Percentiles rank a stretch among this genome's conserved stretches.
Conservation (phyloP, 352 stramenopile species). For the Pelagophyceae sp. region DNA sequence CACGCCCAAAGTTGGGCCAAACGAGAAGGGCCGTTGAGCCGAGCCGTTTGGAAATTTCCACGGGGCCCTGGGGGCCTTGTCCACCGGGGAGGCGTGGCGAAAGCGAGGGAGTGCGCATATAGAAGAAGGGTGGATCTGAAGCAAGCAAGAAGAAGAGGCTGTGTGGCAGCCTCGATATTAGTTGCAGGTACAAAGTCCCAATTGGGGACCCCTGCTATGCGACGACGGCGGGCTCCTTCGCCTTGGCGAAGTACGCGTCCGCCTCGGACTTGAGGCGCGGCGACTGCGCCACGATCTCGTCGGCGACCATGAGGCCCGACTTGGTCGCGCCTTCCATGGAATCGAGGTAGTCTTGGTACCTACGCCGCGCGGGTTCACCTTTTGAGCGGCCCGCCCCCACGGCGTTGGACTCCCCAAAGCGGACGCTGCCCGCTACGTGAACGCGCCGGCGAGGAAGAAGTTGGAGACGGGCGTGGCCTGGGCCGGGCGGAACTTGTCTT, state of each 20-base stretch:
- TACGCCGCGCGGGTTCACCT: no score
- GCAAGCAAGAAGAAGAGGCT: background rate
- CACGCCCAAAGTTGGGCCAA: no score
- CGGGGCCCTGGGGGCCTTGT: no score
- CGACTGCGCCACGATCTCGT: slow-evolving; percentile 61
- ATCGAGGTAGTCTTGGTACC: slow-evolving; percentile 78
- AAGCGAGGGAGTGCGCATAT: slow-evolving; percentile 1
- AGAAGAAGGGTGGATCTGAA: no score
- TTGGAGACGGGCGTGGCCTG: slow-evolving; percentile 69
- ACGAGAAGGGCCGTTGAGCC: no score
- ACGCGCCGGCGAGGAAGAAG: slow-evolving; percentile 70
- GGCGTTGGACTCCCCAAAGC: no score
- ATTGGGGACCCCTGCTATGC: background rate
- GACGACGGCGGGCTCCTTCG: background rate
- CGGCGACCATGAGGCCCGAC: slow-evolving; percentile 62
- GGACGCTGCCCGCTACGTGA: no score
- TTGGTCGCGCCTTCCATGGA: slow-evolving; percentile 73
- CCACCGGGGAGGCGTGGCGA: no score
- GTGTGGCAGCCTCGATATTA: background rate
- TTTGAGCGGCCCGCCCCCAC: no score
- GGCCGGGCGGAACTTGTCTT: slow-evolving; percentile 63
- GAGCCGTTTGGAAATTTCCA: no score
- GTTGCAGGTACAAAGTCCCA: background rate
- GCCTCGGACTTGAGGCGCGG: slow-evolving; percentile 30
- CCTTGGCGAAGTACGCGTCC: background rate